phyloP scores from a whole-genome alignment of 129 eudicot species.

The Saussurea involucrata region DNA sequence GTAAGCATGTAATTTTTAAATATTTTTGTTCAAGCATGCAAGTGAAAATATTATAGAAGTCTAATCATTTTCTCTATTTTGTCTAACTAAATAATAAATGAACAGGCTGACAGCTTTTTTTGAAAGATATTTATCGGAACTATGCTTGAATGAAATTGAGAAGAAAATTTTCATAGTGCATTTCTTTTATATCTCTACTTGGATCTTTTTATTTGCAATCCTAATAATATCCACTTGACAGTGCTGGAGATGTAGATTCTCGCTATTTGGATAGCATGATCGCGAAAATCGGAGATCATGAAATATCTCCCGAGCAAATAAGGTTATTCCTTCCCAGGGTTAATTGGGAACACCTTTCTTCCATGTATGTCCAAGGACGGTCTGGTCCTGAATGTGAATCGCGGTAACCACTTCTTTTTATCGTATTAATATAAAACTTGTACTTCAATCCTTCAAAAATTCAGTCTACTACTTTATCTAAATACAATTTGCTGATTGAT shows the following conservation, averaged over 20 bases:
- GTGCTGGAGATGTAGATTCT: conserved; percentile 41
- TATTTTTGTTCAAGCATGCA: not conserved
- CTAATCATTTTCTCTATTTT: not conserved
- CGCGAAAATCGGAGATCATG: conserved; percentile 41
- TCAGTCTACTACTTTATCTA: not conserved
- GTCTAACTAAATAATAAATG: not conserved
- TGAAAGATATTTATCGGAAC: not conserved
- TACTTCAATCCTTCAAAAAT: not conserved
- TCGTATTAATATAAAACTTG: not conserved
- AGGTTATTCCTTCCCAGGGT: conserved; percentile 62
- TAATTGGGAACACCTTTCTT: conserved; percentile 70
- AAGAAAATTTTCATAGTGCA: not conserved
- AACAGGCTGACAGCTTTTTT: not conserved
- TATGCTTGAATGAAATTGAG: conserved; percentile 3
- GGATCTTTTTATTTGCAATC: not conserved
- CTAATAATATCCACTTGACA: conserved; percentile 29
- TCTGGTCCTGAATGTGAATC: conserved; percentile 87
- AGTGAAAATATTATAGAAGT: not conserved
- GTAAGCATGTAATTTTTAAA: not conserved
- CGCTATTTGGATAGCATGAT: conserved; percentile 47
- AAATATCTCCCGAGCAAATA: conserved; percentile 56
- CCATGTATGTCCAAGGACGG: conserved; percentile 49
- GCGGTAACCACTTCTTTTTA: conserved; percentile 42
- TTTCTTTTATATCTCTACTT: not conserved
- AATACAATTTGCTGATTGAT: conserved; percentile 5